These are phyloP conservation scores for Mimosa pudica DNA, from an alignment of 306 rosid genomes.

Conservation along the genomic window DNA sequence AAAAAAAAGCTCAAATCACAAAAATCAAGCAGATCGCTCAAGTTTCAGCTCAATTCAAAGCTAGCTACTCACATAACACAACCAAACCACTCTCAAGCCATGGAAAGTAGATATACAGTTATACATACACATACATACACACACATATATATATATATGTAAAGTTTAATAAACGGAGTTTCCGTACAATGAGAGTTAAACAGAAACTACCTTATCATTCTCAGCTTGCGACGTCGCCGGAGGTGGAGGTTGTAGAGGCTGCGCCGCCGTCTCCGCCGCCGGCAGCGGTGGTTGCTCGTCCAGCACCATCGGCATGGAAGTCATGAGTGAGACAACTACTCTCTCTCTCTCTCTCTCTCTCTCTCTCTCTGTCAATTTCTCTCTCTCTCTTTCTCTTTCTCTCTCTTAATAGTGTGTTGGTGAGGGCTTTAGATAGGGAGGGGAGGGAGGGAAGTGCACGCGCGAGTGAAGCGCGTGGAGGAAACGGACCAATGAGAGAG, in stretches of 20 bases:
- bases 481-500: constrained; percentile 35
- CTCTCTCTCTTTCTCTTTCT: neutral
- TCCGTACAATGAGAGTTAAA: constrained; percentile 17
- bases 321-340: constrained; percentile 50
- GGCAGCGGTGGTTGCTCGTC: constrained; percentile 51
- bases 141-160: no score
- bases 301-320: constrained; percentile 62
- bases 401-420: constrained; percentile 23
- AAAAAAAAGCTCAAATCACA: constrained; percentile 21
- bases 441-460: constrained; percentile 38
- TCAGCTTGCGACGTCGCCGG: constrained; percentile 40
- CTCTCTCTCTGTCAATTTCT: neutral
- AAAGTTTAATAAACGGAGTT: neutral
- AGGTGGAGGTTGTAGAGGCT: constrained; percentile 33
- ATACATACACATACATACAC: no score
- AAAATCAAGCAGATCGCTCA: constrained; percentile 52
- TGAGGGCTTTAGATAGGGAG: constrained; percentile 10
- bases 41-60: constrained; percentile 32
- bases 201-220: constrained; percentile 57
- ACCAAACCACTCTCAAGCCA: constrained; percentile 32
- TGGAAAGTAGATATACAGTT: neutral
- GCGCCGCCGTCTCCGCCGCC: constrained; percentile 29
- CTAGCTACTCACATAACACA: constrained; percentile 40
- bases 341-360: neutral
- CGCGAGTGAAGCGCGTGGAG: neutral